Evolutionary conservation across 352 stramenopile genomes (phyloP), one percentile per base, ranked within the genome.

Genomic region (Phytopythium boreale): DNA sequence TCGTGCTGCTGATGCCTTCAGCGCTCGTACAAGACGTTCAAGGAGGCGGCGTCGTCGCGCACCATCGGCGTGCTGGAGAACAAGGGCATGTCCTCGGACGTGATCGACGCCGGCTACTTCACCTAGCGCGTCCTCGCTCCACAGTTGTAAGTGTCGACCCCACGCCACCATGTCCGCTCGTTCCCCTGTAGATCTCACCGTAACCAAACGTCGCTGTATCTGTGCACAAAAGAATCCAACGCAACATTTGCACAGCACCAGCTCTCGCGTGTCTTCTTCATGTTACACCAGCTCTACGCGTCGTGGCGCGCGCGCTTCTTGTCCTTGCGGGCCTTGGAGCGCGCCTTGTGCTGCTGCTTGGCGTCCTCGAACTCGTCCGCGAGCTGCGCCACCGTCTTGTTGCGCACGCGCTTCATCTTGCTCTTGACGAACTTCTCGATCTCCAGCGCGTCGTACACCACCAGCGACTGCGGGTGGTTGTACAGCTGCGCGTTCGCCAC

Each of bases 21-120:
- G 79, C 84, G 87, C 22, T 87, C 82, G 24, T 95, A 91, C 74
- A 95, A 95, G 61, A 92, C 86, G 4, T 95, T 95, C 62, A 90
- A 90, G 43, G 84, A 93, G 63, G 87, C 87, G 9, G 63, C 71
- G 53, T 83, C 78, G 19, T 92, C 87, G 22, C 74, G 84, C 51
- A 75, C 73, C 57, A 87, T 90, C 67, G 83, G 79, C 17, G 75
- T 92, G 51, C 67, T 91, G 52, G 83, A 90, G 27, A 91, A 82
- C 62, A 84, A 85, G 68, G 72, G 79, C 7, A 72, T 76, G 26
- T 92, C 84, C 47, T 84, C 74, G 41, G 87, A 95, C 61, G 79
- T 88, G 46, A 87, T 95, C 56, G 87, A 95, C 55, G 84, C 87
- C 17, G 87, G 87, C 43, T 95, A 95, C 75, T 95, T 95, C 60